phyloP scores from a whole-genome alignment of 2,329 filamentous ascomycete species.

The Botrytis squamosa region DNA sequence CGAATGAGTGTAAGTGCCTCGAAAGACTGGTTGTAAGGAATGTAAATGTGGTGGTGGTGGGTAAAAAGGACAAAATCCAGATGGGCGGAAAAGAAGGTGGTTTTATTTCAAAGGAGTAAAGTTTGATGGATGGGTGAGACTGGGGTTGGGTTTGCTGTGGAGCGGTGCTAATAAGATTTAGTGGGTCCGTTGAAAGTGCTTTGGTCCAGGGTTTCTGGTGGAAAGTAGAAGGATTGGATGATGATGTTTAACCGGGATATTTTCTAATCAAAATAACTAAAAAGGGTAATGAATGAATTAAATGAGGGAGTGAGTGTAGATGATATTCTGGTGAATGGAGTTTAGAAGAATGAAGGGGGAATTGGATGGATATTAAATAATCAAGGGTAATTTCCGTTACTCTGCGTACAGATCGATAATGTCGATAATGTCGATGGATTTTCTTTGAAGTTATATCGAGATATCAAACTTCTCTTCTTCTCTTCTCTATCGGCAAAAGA shows the following conservation, averaged over 20 bases:
- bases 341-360: not conserved
- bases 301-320: not conserved
- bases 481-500: not conserved
- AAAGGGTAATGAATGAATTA: constrained; percentile 2
- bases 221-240: constrained; percentile 14
- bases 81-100: constrained; percentile 15
- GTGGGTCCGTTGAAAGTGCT: constrained; percentile 10
- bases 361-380: constrained; percentile 1
- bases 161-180: constrained; percentile 9
- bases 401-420: not conserved
- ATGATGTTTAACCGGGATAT: constrained; percentile 5
- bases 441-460: constrained; percentile 3
- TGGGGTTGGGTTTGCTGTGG: constrained; percentile 15
- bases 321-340: not conserved
- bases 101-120: constrained; percentile 18
- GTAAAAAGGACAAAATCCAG: not conserved
- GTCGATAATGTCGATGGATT: not conserved
- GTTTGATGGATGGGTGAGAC: constrained; percentile 9
- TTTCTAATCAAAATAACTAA: not conserved
- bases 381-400: not conserved
- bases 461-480: not conserved
- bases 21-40: constrained; percentile 28
- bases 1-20: constrained; percentile 34
- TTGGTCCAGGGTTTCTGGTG: constrained; percentile 10
- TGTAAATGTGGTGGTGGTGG: constrained; percentile 18